Percentiles rank a stretch among this genome's conserved stretches.
These are phyloP conservation scores for Solanum peruvianum DNA, from an alignment of 257 asterid genomes.

Conservation along the genomic window DNA sequence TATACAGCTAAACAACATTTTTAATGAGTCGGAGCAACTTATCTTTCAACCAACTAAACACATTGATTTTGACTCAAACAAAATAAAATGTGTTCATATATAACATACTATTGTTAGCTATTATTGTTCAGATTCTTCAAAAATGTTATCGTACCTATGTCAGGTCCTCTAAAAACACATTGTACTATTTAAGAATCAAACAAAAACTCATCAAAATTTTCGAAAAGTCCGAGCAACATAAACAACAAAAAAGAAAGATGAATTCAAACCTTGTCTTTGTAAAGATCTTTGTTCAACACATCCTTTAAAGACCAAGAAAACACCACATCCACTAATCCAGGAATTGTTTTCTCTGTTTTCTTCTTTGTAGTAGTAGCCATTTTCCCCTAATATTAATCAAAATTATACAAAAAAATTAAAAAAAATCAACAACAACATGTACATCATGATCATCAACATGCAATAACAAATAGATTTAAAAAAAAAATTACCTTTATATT, in stretches of 20 bases:
- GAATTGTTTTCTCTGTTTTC: not conserved
- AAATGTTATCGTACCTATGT: not conserved
- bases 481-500: not conserved
- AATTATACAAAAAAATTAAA: not conserved
- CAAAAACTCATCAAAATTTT: too few relatives aligned
- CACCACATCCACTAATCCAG: slow-evolving; percentile 7
- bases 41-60: not conserved
- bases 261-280: slow-evolving; percentile 22
- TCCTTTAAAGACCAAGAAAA: slow-evolving; percentile 39
- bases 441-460: not conserved
- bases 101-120: not conserved
- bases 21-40: not conserved
- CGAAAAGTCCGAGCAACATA: not conserved
- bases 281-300: slow-evolving; percentile 26
- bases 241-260: not conserved
- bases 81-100: not conserved
- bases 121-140: not conserved
- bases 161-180: not conserved
- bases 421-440: not conserved
- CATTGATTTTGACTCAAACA: not conserved
- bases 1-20: not conserved
- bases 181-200: not conserved
- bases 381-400: not conserved
- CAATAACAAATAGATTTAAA: not conserved
- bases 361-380: not conserved